These are phyloP conservation scores for Pharus latifolius DNA, from an alignment of 176 grass and related monocot genomes.

Conservation along the genomic window DNA sequence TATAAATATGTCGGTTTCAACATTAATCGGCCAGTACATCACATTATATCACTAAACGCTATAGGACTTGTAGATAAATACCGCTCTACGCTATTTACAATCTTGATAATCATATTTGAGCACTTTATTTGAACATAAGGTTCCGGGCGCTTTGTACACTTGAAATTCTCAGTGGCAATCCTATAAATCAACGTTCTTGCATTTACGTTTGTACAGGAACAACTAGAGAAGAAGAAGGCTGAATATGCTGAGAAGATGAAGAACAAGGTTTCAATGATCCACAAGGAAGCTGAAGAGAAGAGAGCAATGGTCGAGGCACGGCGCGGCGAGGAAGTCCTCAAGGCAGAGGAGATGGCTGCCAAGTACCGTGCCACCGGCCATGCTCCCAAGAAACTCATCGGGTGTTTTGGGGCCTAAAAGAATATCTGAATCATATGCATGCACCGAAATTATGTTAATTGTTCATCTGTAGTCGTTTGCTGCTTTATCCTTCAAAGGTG, in stretches of 20 bases:
- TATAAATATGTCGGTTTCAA: too few species aligned
- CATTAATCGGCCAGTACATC: too few species aligned
- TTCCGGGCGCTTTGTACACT: too few species aligned
- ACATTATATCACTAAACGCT: too few species aligned
- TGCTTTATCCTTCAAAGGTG: slow-evolving; percentile 2
- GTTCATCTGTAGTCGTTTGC: slow-evolving; percentile 6
- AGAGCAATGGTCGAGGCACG: slow-evolving; percentile 64
- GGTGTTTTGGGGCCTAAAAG: slow-evolving; percentile 70
- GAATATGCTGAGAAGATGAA: slow-evolving; percentile 93
- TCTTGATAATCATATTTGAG: too few species aligned
- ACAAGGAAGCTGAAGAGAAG: slow-evolving; percentile 92
- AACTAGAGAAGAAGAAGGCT: slow-evolving; percentile 87
- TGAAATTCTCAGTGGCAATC: too few species aligned
- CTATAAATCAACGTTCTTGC: neutral
- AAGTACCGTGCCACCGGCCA: slow-evolving; percentile 78
- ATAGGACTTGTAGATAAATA: too few species aligned
- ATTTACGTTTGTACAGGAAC: slow-evolving; percentile 43
- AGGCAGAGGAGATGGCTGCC: slow-evolving; percentile 71
- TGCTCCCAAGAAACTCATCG: slow-evolving; percentile 75
- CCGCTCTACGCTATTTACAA: too few species aligned
- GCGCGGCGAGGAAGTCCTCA: slow-evolving; percentile 56
- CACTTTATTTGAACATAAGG: too few species aligned
- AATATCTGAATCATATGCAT: neutral
- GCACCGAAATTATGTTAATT: neutral
- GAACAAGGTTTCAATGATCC: slow-evolving; percentile 67